phyloP scores from a whole-genome alignment of 768 basidiomycete species.

The Xerocomellus chrysenteron region DNA sequence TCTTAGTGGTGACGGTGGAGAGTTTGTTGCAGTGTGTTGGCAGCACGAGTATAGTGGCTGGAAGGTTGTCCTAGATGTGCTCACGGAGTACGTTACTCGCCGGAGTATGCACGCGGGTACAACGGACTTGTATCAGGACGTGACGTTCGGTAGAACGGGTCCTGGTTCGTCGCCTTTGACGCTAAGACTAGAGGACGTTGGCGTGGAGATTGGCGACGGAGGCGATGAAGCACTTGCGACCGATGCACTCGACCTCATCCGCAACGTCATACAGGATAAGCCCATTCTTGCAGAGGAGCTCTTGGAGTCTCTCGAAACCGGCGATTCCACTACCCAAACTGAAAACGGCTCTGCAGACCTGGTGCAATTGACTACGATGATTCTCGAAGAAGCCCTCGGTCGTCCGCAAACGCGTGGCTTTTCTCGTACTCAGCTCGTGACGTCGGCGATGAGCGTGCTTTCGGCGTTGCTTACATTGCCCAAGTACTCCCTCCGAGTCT shows the following conservation, averaged over 20 bases:
- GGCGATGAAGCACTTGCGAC: constrained; percentile 68
- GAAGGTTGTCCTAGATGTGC: constrained; percentile 79
- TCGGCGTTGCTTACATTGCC: constrained; percentile 74
- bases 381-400: constrained; percentile 73
- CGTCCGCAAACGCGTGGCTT: constrained; percentile 45
- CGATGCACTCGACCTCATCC: constrained; percentile 76
- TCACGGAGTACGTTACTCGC: constrained; percentile 72
- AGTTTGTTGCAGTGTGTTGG: constrained; percentile 72
- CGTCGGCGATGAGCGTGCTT: constrained; percentile 80
- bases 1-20: constrained; percentile 68
- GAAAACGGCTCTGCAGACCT: constrained; percentile 65
- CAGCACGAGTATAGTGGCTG: constrained; percentile 81
- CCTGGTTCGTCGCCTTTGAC: constrained; percentile 38
- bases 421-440: constrained; percentile 63
- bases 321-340: constrained; percentile 36
- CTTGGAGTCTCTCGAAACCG: constrained; percentile 60
- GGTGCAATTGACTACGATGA: constrained; percentile 77
- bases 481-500: constrained; percentile 76
- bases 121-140: constrained; percentile 47
- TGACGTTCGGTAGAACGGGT: constrained; percentile 50
- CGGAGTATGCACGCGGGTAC: constrained; percentile 43
- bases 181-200: constrained; percentile 64
- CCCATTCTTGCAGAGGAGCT: constrained; percentile 61
- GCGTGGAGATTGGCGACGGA: constrained; percentile 62
- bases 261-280: constrained; percentile 72